Conservation (phyloP, 768 basidiomycete genomes). For the Boletus rufocinnamomeus region DNA sequence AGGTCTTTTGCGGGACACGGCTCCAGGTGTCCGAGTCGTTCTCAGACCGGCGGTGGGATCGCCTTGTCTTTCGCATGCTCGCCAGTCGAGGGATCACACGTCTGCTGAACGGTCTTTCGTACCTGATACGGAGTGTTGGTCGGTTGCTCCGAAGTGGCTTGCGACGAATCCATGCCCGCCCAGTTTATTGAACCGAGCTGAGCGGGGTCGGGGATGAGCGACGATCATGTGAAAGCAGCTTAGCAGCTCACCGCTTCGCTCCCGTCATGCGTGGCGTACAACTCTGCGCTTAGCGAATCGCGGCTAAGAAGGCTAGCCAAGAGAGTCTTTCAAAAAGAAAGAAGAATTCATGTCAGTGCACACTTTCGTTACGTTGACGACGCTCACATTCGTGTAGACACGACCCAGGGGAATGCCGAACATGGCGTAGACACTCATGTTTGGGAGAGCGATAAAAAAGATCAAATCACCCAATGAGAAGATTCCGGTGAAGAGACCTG, state of each 20-base stretch:
- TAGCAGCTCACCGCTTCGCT: neutral
- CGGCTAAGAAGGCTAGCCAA: conserved; percentile 14
- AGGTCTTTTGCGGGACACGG: too few species aligned
- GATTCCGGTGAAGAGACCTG: conserved; percentile 1
- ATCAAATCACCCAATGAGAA: conserved; percentile 40
- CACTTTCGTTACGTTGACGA: neutral
- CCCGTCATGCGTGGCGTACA: neutral
- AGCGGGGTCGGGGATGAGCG: neutral
- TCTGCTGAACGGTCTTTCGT: neutral
- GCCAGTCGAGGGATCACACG: neutral
- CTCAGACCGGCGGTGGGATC: neutral
- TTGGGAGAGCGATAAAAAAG: conserved; percentile 29
- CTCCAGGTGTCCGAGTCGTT: too few species aligned
- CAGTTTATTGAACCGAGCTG: conserved; percentile 7
- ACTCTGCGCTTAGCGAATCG: neutral
- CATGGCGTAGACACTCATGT: conserved; percentile 38
- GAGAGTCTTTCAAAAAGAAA: neutral
- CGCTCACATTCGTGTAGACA: conserved; percentile 48
- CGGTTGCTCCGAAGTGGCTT: neutral
- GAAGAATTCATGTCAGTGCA: too few species aligned
- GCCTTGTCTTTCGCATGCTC: neutral
- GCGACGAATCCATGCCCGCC: neutral
- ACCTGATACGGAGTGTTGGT: neutral
- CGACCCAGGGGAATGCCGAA: conserved; percentile 44
- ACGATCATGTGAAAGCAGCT: too few species aligned